Conservation (phyloP, 352 stramenopile genomes). For the Phytopythium oedochilum region DNA sequence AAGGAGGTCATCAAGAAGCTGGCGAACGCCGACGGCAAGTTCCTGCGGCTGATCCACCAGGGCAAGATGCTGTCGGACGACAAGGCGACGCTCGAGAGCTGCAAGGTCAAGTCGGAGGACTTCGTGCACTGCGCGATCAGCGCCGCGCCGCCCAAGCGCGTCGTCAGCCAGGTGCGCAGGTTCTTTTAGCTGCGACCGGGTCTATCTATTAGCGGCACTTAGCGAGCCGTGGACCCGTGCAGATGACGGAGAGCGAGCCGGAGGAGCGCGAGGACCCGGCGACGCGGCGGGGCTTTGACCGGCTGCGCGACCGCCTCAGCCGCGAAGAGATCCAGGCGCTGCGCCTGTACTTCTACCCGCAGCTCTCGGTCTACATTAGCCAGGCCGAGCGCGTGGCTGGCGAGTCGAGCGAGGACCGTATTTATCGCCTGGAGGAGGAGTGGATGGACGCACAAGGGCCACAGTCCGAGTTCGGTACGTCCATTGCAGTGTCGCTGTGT, state of each 20-base stretch:
- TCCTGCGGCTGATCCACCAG: conserved; percentile 83
- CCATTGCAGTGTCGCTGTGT: neutral
- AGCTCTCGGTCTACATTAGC: conserved; percentile 81
- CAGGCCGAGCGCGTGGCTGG: conserved; percentile 68
- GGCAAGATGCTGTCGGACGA: conserved; percentile 87
- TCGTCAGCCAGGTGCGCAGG: conserved; percentile 55
- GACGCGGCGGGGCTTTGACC: conserved; percentile 64
- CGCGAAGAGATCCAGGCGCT: conserved; percentile 83
- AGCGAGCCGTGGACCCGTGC: neutral
- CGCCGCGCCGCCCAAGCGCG: conserved; percentile 61
- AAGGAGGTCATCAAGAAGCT: conserved; percentile 79
- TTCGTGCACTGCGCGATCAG: conserved; percentile 88
- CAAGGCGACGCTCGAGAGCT: conserved; percentile 62
- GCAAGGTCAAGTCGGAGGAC: conserved; percentile 75
- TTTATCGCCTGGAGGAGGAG: conserved; percentile 86
- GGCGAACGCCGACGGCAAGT: conserved; percentile 74
- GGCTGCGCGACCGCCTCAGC: conserved; percentile 75
- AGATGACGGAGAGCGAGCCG: conserved; percentile 31
- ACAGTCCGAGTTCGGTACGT: conserved; percentile 83
- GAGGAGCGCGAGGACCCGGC: conserved; percentile 61
- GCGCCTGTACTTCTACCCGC: conserved; percentile 84
- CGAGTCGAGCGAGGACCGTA: conserved; percentile 82
- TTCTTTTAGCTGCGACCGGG: neutral
- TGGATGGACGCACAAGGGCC: conserved; percentile 87
- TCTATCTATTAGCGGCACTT: neutral